Base-by-base conservation (phyloP, 2,329 filamentous ascomycete species). In the Gliomastix tumulicola region DNA sequence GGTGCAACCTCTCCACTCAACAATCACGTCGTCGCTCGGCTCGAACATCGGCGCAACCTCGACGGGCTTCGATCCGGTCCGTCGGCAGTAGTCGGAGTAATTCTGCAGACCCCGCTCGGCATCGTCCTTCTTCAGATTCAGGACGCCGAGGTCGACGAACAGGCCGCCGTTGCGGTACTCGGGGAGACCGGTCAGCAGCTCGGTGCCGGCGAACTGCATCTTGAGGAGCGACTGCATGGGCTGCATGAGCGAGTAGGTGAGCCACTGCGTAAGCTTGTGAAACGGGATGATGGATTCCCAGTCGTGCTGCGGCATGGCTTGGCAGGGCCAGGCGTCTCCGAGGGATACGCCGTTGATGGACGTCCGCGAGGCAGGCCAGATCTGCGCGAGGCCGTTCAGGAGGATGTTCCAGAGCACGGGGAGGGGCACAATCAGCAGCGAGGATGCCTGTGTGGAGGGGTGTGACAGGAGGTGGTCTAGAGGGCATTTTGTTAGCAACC, bases 201-300 rank as follows among this genome's bases (percentile, higher is more conserved):
- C 85, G 3, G 79, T 77, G 30, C 88, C 87, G 4, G 83, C 79
- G 57, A 92, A 92, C 46, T 88, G 79, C 41, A 94, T 80, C 39
- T 83, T 76, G 49, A 94, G 78, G 17, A 94, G 61, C 45, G 79
- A 84, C 38, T 82, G 77, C 82, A 95, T 94, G 0, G 88, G 88
- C 18, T 88, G 82, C 85, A 94, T 94, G 38, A 96, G 74, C 3
- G 88, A 94, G 62, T 95, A 95, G 34, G 84, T 87, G 38, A 96
- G 80, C 89, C 89, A 96, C 59, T 95, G 88, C 0, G 88, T 94
- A 23, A 94, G 74, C 63, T 94, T 95, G 68, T 96, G 89, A 66
- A 95, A 94, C 0, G 88, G 88, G 10, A 90, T 76, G 43, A 94
- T 89, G 0, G 74, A 83, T 54, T 88, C 82, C 83, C 84, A 88